A percentile compares a stretch with the other conserved stretches of the same genome.
Evolutionary conservation across 2,329 filamentous ascomycete genomes (phyloP).

Genomic region (Trematosphaeria pertusa): DNA sequence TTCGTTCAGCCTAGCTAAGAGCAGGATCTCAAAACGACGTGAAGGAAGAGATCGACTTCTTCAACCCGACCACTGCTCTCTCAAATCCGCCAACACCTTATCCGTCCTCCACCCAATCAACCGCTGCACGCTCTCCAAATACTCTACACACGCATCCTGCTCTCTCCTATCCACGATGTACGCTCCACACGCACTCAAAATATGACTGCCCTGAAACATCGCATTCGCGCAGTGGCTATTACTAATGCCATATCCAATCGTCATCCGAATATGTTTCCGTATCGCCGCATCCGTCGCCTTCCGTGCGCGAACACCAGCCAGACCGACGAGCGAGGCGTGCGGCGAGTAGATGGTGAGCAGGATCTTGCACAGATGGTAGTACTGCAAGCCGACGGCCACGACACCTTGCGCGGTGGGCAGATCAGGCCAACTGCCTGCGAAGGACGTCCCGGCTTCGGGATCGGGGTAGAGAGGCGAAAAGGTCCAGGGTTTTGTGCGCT

Average conservation of each 20-base stretch:
- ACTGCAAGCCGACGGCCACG: slow-evolving; percentile 37
- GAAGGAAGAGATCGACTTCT: too few species aligned
- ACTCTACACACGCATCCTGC: slow-evolving; percentile 37
- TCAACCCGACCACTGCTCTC: too few species aligned
- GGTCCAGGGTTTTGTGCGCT: slow-evolving; percentile 39
- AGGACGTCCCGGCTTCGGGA: slow-evolving; percentile 29
- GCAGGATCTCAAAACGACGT: too few species aligned
- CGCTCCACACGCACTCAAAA: slow-evolving; percentile 37
- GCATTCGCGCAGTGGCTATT: slow-evolving; percentile 37
- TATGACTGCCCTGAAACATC: slow-evolving; percentile 41
- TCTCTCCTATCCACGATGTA: slow-evolving; percentile 34
- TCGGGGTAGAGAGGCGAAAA: slow-evolving; percentile 33
- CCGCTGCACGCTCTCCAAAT: slow-evolving; percentile 28
- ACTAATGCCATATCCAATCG: slow-evolving; percentile 37
- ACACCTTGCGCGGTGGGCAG: slow-evolving; percentile 32
- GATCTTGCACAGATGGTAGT: slow-evolving; percentile 42
- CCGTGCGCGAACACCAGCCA: slow-evolving; percentile 33
- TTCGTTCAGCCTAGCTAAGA: too few species aligned
- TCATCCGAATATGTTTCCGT: slow-evolving; percentile 35
- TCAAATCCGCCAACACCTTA: slow-evolving; percentile 55
- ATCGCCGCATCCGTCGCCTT: slow-evolving; percentile 34
- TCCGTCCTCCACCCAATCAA: slow-evolving; percentile 37
- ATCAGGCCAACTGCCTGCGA: slow-evolving; percentile 30
- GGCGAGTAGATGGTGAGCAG: slow-evolving; percentile 38
- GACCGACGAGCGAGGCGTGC: slow-evolving; percentile 32